phyloP scores from a whole-genome alignment of 768 basidiomycete genomes.

The Hericium rajendrae region DNA sequence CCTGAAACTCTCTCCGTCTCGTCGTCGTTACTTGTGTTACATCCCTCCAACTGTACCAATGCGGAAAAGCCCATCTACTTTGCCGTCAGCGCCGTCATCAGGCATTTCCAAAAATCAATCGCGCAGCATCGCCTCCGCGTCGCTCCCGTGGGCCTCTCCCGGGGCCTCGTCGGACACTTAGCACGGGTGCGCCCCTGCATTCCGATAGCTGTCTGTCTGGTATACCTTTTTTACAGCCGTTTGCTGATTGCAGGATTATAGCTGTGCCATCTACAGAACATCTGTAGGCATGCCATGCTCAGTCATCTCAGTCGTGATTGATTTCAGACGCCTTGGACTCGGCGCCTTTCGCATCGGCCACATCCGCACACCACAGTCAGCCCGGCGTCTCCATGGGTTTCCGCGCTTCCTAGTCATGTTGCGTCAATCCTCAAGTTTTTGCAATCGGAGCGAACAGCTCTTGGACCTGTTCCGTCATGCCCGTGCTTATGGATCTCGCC shows the following conservation, averaged over 20 bases:
- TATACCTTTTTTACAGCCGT: too few relatives aligned
- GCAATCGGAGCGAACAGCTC: not conserved
- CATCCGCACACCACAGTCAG: not conserved
- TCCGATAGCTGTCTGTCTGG: too few relatives aligned
- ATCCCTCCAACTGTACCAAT: too few relatives aligned
- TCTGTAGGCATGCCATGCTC: not conserved
- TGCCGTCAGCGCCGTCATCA: too few relatives aligned
- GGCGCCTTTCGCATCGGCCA: not conserved
- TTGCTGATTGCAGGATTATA: too few relatives aligned
- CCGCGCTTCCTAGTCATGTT: not conserved
- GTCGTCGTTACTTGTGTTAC: too few relatives aligned
- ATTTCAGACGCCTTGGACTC: not conserved
- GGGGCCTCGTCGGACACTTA: too few relatives aligned
- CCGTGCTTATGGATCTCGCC: not conserved
- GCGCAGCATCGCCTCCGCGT: not conserved
- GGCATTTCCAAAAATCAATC: not conserved
- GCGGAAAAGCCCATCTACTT: too few relatives aligned
- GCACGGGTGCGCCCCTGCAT: too few relatives aligned
- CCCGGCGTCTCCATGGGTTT: not conserved
- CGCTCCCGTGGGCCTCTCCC: too few relatives aligned
- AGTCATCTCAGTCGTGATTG: not conserved
- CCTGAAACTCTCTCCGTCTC: not conserved
- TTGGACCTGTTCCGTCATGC: not conserved
- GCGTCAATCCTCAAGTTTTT: not conserved
- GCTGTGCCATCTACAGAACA: not conserved